phyloP scores from a whole-genome alignment of 495 filamentous ascomycete genomes.

The Neurospora sp. region DNA sequence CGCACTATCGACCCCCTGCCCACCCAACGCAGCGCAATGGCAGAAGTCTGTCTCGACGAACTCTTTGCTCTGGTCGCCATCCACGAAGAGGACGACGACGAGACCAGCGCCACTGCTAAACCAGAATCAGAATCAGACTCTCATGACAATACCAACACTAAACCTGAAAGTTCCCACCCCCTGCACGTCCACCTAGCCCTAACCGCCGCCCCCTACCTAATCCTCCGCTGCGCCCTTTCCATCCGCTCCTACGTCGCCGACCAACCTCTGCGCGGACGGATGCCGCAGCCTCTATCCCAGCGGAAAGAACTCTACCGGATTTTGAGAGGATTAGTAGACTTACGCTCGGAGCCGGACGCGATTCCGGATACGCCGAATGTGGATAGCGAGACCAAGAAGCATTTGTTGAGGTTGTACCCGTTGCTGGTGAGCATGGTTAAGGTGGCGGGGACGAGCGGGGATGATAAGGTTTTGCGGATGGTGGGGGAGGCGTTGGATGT shows the following conservation, averaged over 20 bases:
- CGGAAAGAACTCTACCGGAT: slow-evolving; percentile 68
- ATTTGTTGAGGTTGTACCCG: slow-evolving; percentile 74
- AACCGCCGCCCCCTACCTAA: slow-evolving; percentile 71
- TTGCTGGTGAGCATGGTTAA: slow-evolving; percentile 61
- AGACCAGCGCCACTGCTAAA: too few relatives aligned
- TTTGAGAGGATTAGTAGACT: slow-evolving; percentile 49
- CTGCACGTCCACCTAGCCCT: slow-evolving; percentile 54
- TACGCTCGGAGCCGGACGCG: slow-evolving; percentile 62
- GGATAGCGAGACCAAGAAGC: slow-evolving; percentile 48
- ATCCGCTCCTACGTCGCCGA: slow-evolving; percentile 80
- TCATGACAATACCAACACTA: too few relatives aligned
- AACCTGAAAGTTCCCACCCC: background rate
- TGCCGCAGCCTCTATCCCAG: slow-evolving; percentile 81
- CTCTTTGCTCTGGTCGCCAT: slow-evolving; percentile 61
- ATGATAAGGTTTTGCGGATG: slow-evolving; percentile 50
- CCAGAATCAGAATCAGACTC: too few relatives aligned
- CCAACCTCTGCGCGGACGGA: slow-evolving; percentile 81
- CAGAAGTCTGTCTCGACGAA: slow-evolving; percentile 71
- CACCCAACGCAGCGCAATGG: slow-evolving; percentile 57
- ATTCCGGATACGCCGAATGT: slow-evolving; percentile 54
- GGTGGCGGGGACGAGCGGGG: slow-evolving; percentile 54
- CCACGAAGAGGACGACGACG: slow-evolving; percentile 17
- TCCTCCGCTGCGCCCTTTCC: slow-evolving; percentile 69
- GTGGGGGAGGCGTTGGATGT: slow-evolving; percentile 50
- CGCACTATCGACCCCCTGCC: slow-evolving; percentile 60